Evolutionary conservation across 805 yeast genomes (phyloP), one percentile per base, ranked within the genome.

Genomic region (Metschnikowia dekortorum): DNA sequence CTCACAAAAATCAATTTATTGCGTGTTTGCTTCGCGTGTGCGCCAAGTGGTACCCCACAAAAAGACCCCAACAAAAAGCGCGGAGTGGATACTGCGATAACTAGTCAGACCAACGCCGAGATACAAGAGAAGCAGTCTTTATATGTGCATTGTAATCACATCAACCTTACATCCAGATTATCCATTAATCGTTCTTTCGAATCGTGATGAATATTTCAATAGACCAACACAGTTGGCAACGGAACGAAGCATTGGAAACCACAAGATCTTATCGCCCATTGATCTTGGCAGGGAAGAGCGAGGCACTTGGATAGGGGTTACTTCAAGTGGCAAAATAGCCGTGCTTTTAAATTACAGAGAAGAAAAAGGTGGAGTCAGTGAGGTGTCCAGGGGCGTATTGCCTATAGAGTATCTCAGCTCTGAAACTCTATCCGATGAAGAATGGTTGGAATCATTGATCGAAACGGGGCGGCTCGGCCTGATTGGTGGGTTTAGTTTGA

Each of bases 231-330:
- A 78, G 47, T 61, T 65, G n/a, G 84, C 92, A 36, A 59, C 63
- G 47, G 52, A 59, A n/a, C 53, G 71, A 42, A 43, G 42, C 3
- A 56, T 73, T 48, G 65, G 71, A 51, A 67, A 71, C 45, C 64
- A 67, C 11, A 44, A 61, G 9, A 68, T 85, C 1, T 62, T 89
- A 9, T 78, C 86, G 7, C 97, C 97, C 0, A 68, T 76, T 36
- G 97, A 92, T 64, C 64, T 87, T 58, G 89, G 84, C 0, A 66
- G 90, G 34, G 67, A 73, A 1, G 90, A 83, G 49, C 88, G 81
- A 54, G 97, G 99, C 1, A 88, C 97, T 0, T 94, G 99, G 99
- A 80, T 89, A 1, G 97, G 96, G 0, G 76, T 86, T 1, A 75
- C 81, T 38, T 70, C 71, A 31, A 62, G 58, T 2, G 89, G 89